Conservation (phyloP, 2,329 filamentous ascomycete species). For the Acarospora socialis region DNA sequence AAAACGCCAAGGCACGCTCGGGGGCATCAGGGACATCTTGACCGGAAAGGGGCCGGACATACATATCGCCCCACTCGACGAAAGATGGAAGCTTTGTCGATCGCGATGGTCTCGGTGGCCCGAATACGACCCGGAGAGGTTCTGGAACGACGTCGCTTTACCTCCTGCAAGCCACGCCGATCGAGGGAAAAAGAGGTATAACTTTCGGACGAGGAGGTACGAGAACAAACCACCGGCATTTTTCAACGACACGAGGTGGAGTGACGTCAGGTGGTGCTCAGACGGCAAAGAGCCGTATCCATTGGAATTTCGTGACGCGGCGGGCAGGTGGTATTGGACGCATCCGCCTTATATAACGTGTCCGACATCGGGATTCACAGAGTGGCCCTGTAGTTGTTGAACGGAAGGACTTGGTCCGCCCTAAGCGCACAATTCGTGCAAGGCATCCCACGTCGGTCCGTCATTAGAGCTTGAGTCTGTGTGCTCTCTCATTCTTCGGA, state of each 20-base stretch:
- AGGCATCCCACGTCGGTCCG: constrained; percentile 7
- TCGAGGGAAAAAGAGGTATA: constrained; percentile 20
- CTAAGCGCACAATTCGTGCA: constrained; percentile 6
- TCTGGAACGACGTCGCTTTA: background rate
- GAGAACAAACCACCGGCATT: constrained; percentile 1
- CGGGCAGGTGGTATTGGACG: background rate
- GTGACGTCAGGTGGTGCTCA: constrained; percentile 1
- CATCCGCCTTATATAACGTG: background rate
- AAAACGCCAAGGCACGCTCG: constrained; percentile 21
- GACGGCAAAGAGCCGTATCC: background rate
- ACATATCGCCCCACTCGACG: constrained; percentile 16
- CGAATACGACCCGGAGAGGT: background rate
- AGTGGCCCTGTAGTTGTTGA: too few species aligned
- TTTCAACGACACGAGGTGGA: too few species aligned
- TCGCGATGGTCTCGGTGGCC: constrained; percentile 5
- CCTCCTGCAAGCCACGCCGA: too few species aligned
- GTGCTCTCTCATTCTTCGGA: constrained; percentile 5
- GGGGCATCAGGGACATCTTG: constrained; percentile 30
- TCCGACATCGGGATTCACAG: too few species aligned
- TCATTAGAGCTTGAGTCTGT: constrained; percentile 4
- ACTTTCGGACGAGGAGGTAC: constrained; percentile 24
- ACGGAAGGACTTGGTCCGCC: background rate
- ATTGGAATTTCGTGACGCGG: background rate
- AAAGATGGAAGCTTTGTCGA: constrained; percentile 10
- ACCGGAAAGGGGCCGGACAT: constrained; percentile 31